These are phyloP conservation scores for Metarhizium album DNA, from an alignment of 2,329 filamentous ascomycete species.

Conservation along the genomic window DNA sequence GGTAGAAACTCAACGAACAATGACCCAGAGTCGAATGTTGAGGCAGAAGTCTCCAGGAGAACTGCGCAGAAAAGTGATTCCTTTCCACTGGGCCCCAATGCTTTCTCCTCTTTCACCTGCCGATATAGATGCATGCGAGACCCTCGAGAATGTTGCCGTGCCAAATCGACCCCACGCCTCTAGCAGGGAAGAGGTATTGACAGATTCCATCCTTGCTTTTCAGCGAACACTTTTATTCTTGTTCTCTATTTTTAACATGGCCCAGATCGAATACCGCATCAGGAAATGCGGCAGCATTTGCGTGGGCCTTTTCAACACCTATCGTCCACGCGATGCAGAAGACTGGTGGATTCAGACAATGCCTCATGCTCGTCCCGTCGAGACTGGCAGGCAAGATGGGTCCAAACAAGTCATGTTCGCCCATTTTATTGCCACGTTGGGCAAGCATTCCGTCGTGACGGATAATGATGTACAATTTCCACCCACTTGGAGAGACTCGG, in stretches of 20 bases:
- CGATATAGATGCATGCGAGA: constrained; percentile 47
- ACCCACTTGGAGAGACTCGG: constrained; percentile 49
- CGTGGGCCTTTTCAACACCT: constrained; percentile 68
- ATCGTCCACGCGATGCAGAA: constrained; percentile 33
- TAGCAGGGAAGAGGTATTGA: constrained; percentile 42
- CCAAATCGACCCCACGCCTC: constrained; percentile 38
- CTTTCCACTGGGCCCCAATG: constrained; percentile 49
- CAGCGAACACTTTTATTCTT: not conserved
- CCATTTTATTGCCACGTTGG: constrained; percentile 68
- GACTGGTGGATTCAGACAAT: constrained; percentile 40
- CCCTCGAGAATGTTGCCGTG: constrained; percentile 28
- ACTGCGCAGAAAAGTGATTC: constrained; percentile 27
- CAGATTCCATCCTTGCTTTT: not conserved
- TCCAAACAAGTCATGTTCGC: constrained; percentile 53
- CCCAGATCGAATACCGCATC: constrained; percentile 16
- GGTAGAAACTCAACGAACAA: constrained; percentile 2
- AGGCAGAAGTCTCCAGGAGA: constrained; percentile 7
- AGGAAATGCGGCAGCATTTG: constrained; percentile 47
- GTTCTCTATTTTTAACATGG: constrained; percentile 3
- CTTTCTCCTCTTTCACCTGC: constrained; percentile 59
- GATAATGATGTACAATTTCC: constrained; percentile 59
- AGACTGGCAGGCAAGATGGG: constrained; percentile 29
- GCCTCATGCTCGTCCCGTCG: constrained; percentile 41
- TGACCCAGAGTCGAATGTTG: constrained; percentile 3
- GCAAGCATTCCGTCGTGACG: constrained; percentile 45